These are phyloP conservation scores for Guyanaporus albipodus DNA, from an alignment of 768 basidiomycete species.

Conservation along the genomic window DNA sequence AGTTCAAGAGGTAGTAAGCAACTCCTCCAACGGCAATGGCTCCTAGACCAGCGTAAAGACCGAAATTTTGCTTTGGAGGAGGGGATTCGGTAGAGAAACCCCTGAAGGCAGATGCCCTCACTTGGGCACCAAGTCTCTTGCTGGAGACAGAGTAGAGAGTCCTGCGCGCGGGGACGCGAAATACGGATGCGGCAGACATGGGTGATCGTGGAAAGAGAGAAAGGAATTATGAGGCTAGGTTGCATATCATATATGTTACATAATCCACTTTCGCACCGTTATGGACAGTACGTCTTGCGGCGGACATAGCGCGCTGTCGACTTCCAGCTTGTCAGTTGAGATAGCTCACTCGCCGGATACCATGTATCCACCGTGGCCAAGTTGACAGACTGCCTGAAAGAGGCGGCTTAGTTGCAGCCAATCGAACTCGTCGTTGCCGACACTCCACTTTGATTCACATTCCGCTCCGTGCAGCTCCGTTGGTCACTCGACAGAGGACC, in stretches of 20 bases:
- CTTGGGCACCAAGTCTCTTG: constrained; percentile 25
- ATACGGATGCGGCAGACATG: constrained; percentile 53
- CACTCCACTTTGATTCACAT: too few relatives aligned
- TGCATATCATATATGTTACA: constrained; percentile 5
- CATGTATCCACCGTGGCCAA: too few relatives aligned
- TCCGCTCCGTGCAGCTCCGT: too few relatives aligned
- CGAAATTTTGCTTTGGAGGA: constrained; percentile 50
- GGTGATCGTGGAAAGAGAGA: constrained; percentile 7
- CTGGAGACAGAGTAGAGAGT: constrained; percentile 32
- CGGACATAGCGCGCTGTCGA: too few relatives aligned
- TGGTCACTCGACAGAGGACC: too few relatives aligned
- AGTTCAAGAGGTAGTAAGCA: constrained; percentile 59
- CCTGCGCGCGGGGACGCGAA: constrained; percentile 50
- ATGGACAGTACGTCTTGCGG: too few relatives aligned
- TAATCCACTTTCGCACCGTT: constrained; percentile 9
- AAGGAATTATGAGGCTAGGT: neutral
- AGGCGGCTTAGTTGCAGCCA: too few relatives aligned
- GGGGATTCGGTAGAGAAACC: constrained; percentile 53
- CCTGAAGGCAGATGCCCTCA: constrained; percentile 46
- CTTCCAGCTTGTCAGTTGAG: too few relatives aligned
- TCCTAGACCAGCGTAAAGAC: constrained; percentile 58
- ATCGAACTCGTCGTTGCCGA: too few relatives aligned
- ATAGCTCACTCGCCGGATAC: too few relatives aligned
- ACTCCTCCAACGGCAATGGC: constrained; percentile 56
- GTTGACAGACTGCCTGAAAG: too few relatives aligned